Evolutionary conservation across 345 rosid species (phyloP).

Genomic region (Sisymbrium altissimum): DNA sequence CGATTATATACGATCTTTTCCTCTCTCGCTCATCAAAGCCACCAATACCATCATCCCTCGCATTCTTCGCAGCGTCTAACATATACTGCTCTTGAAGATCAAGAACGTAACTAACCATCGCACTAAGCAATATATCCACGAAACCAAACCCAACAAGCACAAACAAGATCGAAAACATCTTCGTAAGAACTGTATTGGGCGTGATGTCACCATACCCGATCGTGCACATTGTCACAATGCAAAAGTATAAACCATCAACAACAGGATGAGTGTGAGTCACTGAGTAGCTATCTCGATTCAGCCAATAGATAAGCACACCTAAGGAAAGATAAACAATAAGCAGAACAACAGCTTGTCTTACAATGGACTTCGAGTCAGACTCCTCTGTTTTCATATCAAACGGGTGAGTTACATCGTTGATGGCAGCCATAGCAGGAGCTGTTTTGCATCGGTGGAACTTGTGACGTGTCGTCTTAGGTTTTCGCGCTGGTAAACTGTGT

Average conservation of each 20-base stretch:
- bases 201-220: constrained; percentile 94
- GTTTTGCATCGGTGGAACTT: constrained; percentile 74
- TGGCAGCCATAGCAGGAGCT: constrained; percentile 78
- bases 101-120: constrained; percentile 82
- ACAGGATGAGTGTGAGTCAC: constrained; percentile 71
- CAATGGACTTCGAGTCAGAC: constrained; percentile 46
- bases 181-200: constrained; percentile 54
- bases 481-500: constrained; percentile 40
- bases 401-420: constrained; percentile 43
- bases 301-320: constrained; percentile 69
- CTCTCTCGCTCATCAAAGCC: constrained; percentile 35
- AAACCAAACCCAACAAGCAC: constrained; percentile 89
- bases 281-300: constrained; percentile 47
- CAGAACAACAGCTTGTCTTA: constrained; percentile 51
- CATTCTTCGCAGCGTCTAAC: constrained; percentile 44
- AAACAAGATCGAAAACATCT: constrained; percentile 77
- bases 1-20: constrained; percentile 55
- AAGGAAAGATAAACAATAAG: constrained; percentile 57
- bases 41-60: not conserved
- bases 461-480: constrained; percentile 24
- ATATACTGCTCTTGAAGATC: constrained; percentile 84
- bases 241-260: constrained; percentile 88
- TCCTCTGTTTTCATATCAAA: constrained; percentile 42
- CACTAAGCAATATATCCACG: constrained; percentile 65
- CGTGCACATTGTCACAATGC: constrained; percentile 93